Conservation (phyloP, 2,329 filamentous ascomycete species). For the Penicillium sp. region DNA sequence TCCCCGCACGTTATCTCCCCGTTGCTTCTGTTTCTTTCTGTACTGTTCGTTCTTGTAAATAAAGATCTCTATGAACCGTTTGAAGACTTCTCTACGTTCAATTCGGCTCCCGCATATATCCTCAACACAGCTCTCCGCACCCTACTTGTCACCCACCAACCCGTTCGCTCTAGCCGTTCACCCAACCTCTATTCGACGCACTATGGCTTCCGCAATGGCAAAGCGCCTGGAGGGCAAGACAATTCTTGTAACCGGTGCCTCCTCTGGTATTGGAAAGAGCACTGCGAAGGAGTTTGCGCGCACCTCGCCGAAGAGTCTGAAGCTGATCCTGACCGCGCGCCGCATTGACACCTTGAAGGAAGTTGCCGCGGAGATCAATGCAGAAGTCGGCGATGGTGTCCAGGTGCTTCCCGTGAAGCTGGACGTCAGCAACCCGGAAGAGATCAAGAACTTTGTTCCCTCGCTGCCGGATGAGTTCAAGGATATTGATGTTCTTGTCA, state of each 20-base stretch:
- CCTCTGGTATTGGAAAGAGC: conserved; percentile 78
- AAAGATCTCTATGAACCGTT: conserved; percentile 28
- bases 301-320: conserved; percentile 74
- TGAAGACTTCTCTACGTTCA: conserved; percentile 24
- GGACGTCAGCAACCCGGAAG: conserved; percentile 78
- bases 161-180: conserved; percentile 14
- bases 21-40: conserved; percentile 13
- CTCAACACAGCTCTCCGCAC: background rate
- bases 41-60: conserved; percentile 1
- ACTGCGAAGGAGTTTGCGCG: conserved; percentile 88
- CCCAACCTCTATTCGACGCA: conserved; percentile 37
- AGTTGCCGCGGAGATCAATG: conserved; percentile 72
- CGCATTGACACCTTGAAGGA: conserved; percentile 75
- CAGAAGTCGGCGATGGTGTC: conserved; percentile 75
- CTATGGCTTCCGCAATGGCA: conserved; percentile 67
- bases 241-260: conserved; percentile 86
- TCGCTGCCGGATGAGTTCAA: conserved; percentile 77
- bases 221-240: conserved; percentile 93
- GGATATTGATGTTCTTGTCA: conserved; percentile 85
- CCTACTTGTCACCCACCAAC: background rate
- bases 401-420: conserved; percentile 80
- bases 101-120: conserved; percentile 24
- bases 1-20: conserved; percentile 20
- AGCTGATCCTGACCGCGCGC: conserved; percentile 85
- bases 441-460: conserved; percentile 71